These are phyloP conservation scores for Ascochyta clinopodiicola DNA, from an alignment of 2,329 filamentous ascomycete genomes.

Conservation along the genomic window DNA sequence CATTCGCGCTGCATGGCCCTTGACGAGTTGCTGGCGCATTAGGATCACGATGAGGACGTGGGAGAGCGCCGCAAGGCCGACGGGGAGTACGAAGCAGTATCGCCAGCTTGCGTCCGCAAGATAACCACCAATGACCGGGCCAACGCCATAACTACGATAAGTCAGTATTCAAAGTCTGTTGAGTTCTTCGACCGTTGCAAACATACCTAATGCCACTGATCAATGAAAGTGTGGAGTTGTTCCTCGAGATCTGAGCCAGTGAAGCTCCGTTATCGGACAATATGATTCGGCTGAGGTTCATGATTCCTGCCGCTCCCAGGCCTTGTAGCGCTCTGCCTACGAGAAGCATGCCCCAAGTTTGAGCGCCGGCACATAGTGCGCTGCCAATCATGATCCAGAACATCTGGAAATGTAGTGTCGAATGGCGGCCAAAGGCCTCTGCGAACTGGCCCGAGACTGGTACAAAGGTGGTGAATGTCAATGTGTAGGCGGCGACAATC, in stretches of 20 bases:
- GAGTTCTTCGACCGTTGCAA: neutral
- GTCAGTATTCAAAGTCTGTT: neutral
- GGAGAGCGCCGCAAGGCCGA: slow-evolving; percentile 50
- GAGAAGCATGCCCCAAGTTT: slow-evolving; percentile 65
- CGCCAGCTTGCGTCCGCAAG: slow-evolving; percentile 65
- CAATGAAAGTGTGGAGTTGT: slow-evolving; percentile 67
- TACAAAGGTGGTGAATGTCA: slow-evolving; percentile 71
- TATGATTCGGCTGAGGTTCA: slow-evolving; percentile 67
- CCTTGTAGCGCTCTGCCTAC: slow-evolving; percentile 70
- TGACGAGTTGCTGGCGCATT: slow-evolving; percentile 65
- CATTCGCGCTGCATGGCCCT: slow-evolving; percentile 51
- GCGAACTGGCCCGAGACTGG: slow-evolving; percentile 70
- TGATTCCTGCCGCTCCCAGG: slow-evolving; percentile 65
- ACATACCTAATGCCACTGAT: slow-evolving; percentile 60
- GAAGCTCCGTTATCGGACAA: slow-evolving; percentile 67
- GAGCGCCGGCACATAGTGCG: slow-evolving; percentile 66
- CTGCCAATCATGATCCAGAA: slow-evolving; percentile 62
- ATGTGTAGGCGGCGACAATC: slow-evolving; percentile 73
- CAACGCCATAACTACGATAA: slow-evolving; percentile 59
- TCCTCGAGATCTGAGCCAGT: slow-evolving; percentile 76
- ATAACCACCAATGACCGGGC: slow-evolving; percentile 67
- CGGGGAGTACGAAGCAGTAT: slow-evolving; percentile 68
- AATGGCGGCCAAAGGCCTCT: slow-evolving; percentile 70
- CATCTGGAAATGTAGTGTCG: slow-evolving; percentile 63
- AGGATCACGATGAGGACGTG: slow-evolving; percentile 63